Base-by-base conservation (phyloP, 345 rosid genomes). In the Ceriops decandra region DNA sequence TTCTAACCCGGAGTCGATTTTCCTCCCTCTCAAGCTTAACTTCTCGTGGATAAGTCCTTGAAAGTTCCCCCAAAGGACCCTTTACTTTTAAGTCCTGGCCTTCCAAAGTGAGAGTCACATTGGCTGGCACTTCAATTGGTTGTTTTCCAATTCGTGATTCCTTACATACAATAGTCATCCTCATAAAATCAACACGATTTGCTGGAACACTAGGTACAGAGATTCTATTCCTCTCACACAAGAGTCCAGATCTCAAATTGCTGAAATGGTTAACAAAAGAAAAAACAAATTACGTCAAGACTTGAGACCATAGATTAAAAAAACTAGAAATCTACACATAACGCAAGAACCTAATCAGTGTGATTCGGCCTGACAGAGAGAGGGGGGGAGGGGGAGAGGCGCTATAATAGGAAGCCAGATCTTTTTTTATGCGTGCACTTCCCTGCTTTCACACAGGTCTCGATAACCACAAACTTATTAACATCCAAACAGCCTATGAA, bases 101-200 rank as follows among this genome's bases (percentile, higher is more conserved):
- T 77, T 84, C 89, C 80, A 91, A 60, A 4, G 83, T 79, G 57
- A 95, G 67, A 64, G 95, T 86, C 72, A 91, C 93, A 72, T 81
- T 95, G 31, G 84, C 68, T 3, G 99, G 99, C 52, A 95, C 92
- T 70, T 70, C 68, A 42, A 91, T 83, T 0, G 93, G 96, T 69
- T 85, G 93, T 88, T 95, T 95, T 54, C 97, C 96, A 27, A 95
- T 91, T 67, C 97, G 83, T 28, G 97, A 95, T 80, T 95, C 99
- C 78, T 91, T 95, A 72, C 96, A 91, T 76, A 83, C 82, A n/a
- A 91, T 77, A 17, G 79, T 68, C 80, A 80, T 89, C 66, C 85
- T 85, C 5, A 36, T 67, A 68, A 84, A 84, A 57, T 77, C 72
- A 59, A 85, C 65, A 21, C 73, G 82, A 66, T 69, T 73, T 57